These are phyloP conservation scores for Exobasidium cylindrosporum DNA, from an alignment of 1,284 basidiomycete species.

Conservation along the genomic window DNA sequence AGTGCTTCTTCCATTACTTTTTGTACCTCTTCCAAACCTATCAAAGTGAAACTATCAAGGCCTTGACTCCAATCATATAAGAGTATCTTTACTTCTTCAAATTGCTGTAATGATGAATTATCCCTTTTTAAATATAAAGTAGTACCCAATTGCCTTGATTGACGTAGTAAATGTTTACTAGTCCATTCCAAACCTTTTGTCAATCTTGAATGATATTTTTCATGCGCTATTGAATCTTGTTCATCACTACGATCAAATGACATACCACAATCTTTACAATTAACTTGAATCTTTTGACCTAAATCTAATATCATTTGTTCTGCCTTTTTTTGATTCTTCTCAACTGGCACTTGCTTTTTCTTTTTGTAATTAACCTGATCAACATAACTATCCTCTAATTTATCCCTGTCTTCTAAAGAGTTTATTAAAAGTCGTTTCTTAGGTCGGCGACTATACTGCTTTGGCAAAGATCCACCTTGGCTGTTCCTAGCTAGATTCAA, in stretches of 20 bases:
- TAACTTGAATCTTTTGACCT: conserved; percentile 38
- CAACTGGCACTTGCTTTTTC: neutral
- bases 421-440: too few relatives aligned
- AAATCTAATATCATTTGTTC: conserved; percentile 46
- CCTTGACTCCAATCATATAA: neutral
- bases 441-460: too few relatives aligned
- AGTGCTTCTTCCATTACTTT: conserved; percentile 37
- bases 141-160: neutral
- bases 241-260: conserved; percentile 40
- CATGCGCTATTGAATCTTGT: conserved; percentile 37
- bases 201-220: conserved; percentile 34
- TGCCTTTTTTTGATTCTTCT: too few relatives aligned
- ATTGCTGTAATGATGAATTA: neutral
- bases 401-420: neutral
- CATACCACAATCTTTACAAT: conserved; percentile 40
- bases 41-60: neutral
- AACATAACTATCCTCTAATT: too few relatives aligned
- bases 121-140: neutral
- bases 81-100: neutral
- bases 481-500: too few relatives aligned
- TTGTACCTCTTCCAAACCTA: conserved; percentile 25
- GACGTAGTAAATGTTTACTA: neutral
- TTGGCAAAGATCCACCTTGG: too few relatives aligned
- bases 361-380: neutral
- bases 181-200: conserved; percentile 39